Evolutionary conservation across 1,284 basidiomycete species (phyloP).

Genomic region (Mycena citricolor): DNA sequence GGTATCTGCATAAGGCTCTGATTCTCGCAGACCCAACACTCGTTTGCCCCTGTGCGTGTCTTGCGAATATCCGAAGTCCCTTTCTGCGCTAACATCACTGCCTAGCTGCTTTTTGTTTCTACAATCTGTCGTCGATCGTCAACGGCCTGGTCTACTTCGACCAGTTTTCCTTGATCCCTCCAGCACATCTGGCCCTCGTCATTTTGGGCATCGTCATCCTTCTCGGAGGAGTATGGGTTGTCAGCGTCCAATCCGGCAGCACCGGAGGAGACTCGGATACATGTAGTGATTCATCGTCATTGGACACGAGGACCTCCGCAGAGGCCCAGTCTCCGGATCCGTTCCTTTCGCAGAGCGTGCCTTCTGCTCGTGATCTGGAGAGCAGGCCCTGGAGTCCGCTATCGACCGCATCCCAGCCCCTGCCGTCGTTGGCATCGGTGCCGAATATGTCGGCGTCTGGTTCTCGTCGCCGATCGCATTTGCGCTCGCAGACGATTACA

Average conservation of each 20-base stretch:
- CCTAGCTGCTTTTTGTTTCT: conserved; percentile 91
- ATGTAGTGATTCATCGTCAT: conserved; percentile 50
- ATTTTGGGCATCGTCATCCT: conserved; percentile 78
- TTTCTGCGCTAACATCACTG: too few relatives aligned
- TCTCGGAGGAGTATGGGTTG: conserved; percentile 88
- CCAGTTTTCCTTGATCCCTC: conserved; percentile 76
- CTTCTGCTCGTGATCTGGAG: too few relatives aligned
- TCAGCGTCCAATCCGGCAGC: conserved; percentile 65
- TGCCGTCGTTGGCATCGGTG: conserved; percentile 11
- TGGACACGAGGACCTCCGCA: conserved; percentile 26
- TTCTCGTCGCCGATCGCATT: conserved; percentile 8
- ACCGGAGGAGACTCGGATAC: conserved; percentile 52
- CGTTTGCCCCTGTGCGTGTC: conserved; percentile 80
- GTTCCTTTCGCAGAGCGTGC: too few relatives aligned
- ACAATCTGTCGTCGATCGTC: conserved; percentile 90
- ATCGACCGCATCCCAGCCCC: conserved; percentile 13
- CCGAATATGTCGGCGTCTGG: not conserved
- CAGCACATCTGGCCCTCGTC: conserved; percentile 73
- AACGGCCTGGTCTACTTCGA: conserved; percentile 90
- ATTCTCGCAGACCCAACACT: conserved; percentile 84
- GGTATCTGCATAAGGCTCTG: conserved; percentile 91
- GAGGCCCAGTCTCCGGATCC: not conserved
- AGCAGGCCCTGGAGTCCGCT: conserved; percentile 9
- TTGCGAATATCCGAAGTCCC: too few relatives aligned
- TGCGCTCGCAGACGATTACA: conserved; percentile 18